Evolutionary conservation across 2,329 filamentous ascomycete species (phyloP).

Genomic region (Paraphaeosphaeria sporulosa): DNA sequence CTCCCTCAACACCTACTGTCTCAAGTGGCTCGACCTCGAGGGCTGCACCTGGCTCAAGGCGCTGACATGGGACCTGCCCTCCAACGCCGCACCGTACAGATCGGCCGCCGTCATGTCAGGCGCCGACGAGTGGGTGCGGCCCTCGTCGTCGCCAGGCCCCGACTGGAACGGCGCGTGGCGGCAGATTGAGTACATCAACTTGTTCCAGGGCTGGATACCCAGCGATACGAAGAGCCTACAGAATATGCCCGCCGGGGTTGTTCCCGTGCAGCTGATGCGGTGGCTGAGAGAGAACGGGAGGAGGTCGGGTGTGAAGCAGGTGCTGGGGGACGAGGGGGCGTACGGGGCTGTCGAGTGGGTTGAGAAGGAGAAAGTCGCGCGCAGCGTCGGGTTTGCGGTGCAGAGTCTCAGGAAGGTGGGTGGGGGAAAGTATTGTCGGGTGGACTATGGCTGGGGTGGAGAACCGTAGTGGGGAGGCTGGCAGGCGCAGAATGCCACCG

Average conservation of each 20-base stretch:
- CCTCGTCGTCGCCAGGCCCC: conserved; percentile 29
- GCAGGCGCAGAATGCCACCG: background rate
- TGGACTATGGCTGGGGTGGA: conserved; percentile 48
- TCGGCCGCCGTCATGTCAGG: background rate
- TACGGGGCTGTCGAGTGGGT: conserved; percentile 45
- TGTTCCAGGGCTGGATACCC: conserved; percentile 56
- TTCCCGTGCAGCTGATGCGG: conserved; percentile 44
- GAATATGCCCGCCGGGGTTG: conserved; percentile 45
- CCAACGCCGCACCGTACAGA: background rate
- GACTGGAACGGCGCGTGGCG: conserved; percentile 54
- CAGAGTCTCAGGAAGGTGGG: conserved; percentile 33
- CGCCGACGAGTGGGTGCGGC: conserved; percentile 20
- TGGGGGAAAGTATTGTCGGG: conserved; percentile 39
- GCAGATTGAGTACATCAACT: conserved; percentile 52
- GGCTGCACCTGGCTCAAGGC: conserved; percentile 67
- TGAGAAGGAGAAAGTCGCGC: conserved; percentile 46
- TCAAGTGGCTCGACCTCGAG: conserved; percentile 69
- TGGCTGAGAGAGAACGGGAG: conserved; percentile 45
- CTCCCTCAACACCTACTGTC: conserved; percentile 63
- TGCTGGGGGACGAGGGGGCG: conserved; percentile 2
- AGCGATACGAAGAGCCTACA: conserved; percentile 35
- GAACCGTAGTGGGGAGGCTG: background rate
- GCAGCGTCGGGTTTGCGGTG: conserved; percentile 42
- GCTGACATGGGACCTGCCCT: conserved; percentile 51
- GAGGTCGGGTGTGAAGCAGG: conserved; percentile 20